Conservation (phyloP, 768 basidiomycete genomes). For the Collybia nuda region DNA sequence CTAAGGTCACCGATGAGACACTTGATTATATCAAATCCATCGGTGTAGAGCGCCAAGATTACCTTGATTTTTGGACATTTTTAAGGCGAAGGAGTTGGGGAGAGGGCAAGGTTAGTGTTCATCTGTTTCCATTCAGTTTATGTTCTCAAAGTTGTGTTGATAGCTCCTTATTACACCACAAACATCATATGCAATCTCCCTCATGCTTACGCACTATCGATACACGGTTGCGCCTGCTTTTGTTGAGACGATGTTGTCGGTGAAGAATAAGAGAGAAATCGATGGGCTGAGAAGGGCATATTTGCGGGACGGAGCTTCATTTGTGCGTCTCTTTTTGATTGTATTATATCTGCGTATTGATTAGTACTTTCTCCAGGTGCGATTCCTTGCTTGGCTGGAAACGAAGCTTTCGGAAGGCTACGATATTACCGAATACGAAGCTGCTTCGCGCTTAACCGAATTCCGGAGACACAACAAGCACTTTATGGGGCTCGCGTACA, state of each 20-base stretch:
- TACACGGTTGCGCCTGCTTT: constrained; percentile 72
- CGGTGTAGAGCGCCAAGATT: constrained; percentile 59
- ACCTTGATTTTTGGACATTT: constrained; percentile 80
- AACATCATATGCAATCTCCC: constrained; percentile 79
- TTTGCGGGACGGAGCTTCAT: constrained; percentile 85
- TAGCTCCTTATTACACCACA: constrained; percentile 70
- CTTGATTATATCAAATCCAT: constrained; percentile 55
- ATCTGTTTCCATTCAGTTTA: too few species aligned
- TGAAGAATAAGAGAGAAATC: constrained; percentile 89
- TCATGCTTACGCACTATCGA: constrained; percentile 82
- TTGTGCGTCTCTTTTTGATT: constrained; percentile 45
- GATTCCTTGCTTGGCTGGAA: constrained; percentile 92
- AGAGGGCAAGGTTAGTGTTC: constrained; percentile 60
- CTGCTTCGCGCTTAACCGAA: constrained; percentile 79
- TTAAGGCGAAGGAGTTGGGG: constrained; percentile 76
- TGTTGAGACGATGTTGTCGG: constrained; percentile 75
- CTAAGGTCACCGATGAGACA: constrained; percentile 62
- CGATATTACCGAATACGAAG: constrained; percentile 90
- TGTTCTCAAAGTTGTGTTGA: too few species aligned
- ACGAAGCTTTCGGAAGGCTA: constrained; percentile 73
- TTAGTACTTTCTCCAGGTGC: constrained; percentile 38
- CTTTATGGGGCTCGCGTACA: constrained; percentile 85
- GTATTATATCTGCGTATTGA: constrained; percentile 9
- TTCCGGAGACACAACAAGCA: constrained; percentile 69
- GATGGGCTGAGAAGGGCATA: constrained; percentile 84